Conservation (phyloP, 2,329 filamentous ascomycete genomes). For the Xylariaceae sp. region DNA sequence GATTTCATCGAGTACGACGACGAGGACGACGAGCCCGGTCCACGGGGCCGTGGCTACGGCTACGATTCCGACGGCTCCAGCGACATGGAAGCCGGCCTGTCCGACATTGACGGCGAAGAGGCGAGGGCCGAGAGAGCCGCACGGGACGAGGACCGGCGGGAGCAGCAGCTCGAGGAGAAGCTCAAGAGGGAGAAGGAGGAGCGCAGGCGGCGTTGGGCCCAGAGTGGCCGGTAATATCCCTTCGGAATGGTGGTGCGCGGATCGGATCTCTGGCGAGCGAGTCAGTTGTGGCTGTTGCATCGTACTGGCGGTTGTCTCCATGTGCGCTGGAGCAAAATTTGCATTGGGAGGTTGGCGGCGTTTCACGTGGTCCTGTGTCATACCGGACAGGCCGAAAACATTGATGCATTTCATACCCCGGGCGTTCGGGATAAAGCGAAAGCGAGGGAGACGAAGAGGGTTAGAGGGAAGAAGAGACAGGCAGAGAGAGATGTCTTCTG, state of each 20-base stretch:
- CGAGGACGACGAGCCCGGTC: conserved; percentile 39
- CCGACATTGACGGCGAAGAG: conserved; percentile 69
- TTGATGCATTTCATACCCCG: too few relatives aligned
- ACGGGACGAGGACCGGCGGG: conserved; percentile 60
- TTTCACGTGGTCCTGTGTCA: too few relatives aligned
- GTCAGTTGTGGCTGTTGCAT: too few relatives aligned
- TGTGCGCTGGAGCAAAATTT: conserved; percentile 5
- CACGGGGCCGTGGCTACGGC: conserved; percentile 34
- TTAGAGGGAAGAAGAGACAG: too few relatives aligned
- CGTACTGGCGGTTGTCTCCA: too few relatives aligned
- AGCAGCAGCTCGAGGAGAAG: conserved; percentile 33
- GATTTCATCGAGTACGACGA: conserved; percentile 57
- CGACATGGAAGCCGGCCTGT: conserved; percentile 71
- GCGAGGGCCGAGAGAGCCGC: conserved; percentile 52
- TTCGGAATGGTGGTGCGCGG: too few relatives aligned
- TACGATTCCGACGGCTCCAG: conserved; percentile 61
- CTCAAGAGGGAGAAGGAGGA: conserved; percentile 25
- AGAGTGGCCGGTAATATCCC: conserved; percentile 12
- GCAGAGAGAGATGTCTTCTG: too few relatives aligned
- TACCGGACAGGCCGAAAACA: too few relatives aligned
- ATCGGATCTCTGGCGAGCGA: too few relatives aligned
- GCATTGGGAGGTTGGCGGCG: too few relatives aligned
- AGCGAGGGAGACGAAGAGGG: too few relatives aligned
- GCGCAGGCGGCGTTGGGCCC: conserved; percentile 17
- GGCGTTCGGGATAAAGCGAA: too few relatives aligned